Evolutionary conservation across 169 alveolate genomes (phyloP).

Genomic region (Eimeria maxima): DNA sequence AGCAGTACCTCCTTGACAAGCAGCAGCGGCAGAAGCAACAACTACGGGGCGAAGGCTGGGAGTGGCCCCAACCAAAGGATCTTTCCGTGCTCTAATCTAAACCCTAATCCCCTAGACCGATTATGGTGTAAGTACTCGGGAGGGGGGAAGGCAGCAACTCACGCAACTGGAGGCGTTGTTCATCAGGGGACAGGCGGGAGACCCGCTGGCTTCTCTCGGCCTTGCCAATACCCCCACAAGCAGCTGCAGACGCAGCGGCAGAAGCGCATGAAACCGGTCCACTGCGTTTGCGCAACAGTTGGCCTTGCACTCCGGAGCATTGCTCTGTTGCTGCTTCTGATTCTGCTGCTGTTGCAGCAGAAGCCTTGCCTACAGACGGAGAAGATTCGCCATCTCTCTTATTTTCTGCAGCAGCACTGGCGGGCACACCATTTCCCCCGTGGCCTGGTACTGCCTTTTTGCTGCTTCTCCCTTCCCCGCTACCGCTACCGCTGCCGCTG

Average conservation of each 20-base stretch:
- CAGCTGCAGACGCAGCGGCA: neutral
- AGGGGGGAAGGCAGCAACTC: neutral
- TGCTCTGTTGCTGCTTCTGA: slow-evolving; percentile 22
- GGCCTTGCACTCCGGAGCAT: neutral
- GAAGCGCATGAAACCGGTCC: neutral
- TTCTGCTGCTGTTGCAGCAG: neutral
- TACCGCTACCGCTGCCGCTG: slow-evolving; percentile 14
- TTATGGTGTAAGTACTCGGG: too few relatives aligned
- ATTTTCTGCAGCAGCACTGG: neutral
- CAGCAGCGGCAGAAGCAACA: neutral
- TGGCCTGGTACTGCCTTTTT: neutral
- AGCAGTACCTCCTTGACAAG: neutral
- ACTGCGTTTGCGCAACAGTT: slow-evolving; percentile 18
- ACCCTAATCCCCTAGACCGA: too few relatives aligned
- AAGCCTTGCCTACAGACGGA: neutral
- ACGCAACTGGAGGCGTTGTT: neutral
- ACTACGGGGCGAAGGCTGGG: too few relatives aligned
- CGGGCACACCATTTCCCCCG: neutral
- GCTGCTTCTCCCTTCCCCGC: neutral
- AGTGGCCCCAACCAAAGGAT: too few relatives aligned
- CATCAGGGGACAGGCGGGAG: neutral
- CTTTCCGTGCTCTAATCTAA: too few relatives aligned
- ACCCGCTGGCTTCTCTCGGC: neutral
- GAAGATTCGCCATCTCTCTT: neutral
- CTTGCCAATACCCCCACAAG: neutral